Conservation (phyloP, 2,329 filamentous ascomycete genomes). For the Fusarium luffae region DNA sequence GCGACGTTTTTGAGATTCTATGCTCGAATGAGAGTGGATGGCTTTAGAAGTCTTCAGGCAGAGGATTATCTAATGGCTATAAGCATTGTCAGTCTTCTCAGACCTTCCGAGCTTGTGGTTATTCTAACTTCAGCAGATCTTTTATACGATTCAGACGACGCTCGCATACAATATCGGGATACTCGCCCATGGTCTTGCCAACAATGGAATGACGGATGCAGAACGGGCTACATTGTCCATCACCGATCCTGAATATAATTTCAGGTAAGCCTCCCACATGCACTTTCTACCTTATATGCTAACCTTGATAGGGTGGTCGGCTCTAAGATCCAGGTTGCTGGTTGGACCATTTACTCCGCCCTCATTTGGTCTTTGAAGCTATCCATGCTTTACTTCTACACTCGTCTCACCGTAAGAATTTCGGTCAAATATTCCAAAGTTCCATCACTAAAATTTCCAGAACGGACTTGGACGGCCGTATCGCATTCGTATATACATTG, state of each 20-base stretch:
- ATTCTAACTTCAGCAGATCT: constrained; percentile 51
- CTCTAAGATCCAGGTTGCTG: constrained; percentile 65
- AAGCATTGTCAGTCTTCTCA: constrained; percentile 10
- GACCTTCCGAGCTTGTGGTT: fast-evolving
- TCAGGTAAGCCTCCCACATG: constrained; percentile 37
- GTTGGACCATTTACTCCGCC: constrained; percentile 64
- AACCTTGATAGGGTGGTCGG: constrained; percentile 55
- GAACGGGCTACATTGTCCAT: constrained; percentile 57
- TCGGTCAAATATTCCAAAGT: fast-evolving
- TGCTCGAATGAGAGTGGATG: constrained; percentile 42
- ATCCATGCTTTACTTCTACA: constrained; percentile 66
- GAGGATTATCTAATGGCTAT: constrained; percentile 49
- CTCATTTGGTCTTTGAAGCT: constrained; percentile 66
- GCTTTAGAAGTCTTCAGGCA: constrained; percentile 40
- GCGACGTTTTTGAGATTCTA: constrained; percentile 47
- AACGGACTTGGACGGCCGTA: constrained; percentile 52
- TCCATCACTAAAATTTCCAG: constrained; percentile 39
- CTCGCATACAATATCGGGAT: constrained; percentile 61
- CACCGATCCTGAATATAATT: constrained; percentile 55
- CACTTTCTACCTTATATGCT: background rate
- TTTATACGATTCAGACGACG: constrained; percentile 62
- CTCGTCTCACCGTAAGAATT: constrained; percentile 57
- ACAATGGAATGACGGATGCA: constrained; percentile 64
- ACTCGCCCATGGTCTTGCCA: constrained; percentile 61
- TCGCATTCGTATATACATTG: constrained; percentile 58